These are phyloP conservation scores for Tetrapisispora pingtungensis DNA, from an alignment of 805 yeast species.

Conservation along the genomic window DNA sequence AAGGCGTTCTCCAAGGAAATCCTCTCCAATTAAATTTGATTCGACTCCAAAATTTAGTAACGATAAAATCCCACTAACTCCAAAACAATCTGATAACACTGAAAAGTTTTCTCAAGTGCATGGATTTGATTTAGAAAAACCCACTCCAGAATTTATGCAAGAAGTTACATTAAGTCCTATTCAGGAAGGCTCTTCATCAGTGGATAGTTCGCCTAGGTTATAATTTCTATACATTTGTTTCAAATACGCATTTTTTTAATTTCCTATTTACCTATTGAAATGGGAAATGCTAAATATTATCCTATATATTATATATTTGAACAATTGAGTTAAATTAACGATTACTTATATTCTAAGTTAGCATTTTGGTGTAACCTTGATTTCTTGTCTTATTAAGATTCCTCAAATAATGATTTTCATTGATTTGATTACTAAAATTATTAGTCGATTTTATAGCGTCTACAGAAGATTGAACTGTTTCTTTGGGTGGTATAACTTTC, in stretches of 20 bases:
- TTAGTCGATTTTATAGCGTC: too few species aligned
- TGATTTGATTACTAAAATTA: too few species aligned
- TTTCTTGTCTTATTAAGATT: slow-evolving; percentile 5
- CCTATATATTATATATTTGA: too few species aligned
- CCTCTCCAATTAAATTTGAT: not conserved
- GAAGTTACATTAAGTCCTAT: slow-evolving; percentile 12
- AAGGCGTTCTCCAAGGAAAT: slow-evolving; percentile 3
- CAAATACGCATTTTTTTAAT: not conserved
- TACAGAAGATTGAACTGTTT: too few species aligned
- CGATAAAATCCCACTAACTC: slow-evolving; percentile 1
- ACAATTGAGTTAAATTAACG: too few species aligned
- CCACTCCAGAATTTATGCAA: slow-evolving; percentile 17
- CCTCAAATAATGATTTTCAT: slow-evolving; percentile 4
- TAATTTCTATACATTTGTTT: not conserved
- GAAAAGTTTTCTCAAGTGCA: not conserved
- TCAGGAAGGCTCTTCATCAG: slow-evolving; percentile 25
- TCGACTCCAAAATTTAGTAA: not conserved
- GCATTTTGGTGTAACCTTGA: not conserved
- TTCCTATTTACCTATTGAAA: too few species aligned
- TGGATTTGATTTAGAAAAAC: slow-evolving; percentile 11
- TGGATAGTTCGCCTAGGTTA: slow-evolving; percentile 21
- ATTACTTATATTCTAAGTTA: too few species aligned
- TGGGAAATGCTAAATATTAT: too few species aligned
- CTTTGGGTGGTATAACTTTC: slow-evolving; percentile 1
- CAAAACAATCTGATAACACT: not conserved